These are phyloP conservation scores for Hypholoma fasciculare DNA, from an alignment of 768 basidiomycete species.

Conservation along the genomic window DNA sequence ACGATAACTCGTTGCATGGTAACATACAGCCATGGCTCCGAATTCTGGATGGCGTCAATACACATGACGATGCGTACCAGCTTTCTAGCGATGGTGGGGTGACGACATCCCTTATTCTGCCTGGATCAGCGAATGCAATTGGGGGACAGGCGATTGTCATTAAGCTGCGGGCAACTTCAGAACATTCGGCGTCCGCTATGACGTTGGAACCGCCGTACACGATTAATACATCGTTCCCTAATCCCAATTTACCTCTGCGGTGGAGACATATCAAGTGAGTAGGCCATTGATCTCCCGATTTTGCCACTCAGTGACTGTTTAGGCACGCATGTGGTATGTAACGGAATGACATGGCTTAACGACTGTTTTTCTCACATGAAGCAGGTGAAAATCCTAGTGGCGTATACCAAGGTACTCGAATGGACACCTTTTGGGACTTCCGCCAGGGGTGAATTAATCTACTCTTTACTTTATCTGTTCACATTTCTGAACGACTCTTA, in stretches of 20 bases:
- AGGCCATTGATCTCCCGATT: not conserved
- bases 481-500: conserved; percentile 14
- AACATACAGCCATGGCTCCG: conserved; percentile 62
- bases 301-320: not conserved
- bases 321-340: conserved; percentile 60
- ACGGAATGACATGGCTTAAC: not conserved
- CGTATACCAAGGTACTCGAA: conserved; percentile 50
- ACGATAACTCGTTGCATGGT: conserved; percentile 55
- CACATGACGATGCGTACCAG: conserved; percentile 71
- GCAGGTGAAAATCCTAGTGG: conserved; percentile 59
- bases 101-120: conserved; percentile 74
- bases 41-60: conserved; percentile 78
- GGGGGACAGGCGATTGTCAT: conserved; percentile 48
- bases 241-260: conserved; percentile 46
- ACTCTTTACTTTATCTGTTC: not conserved
- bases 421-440: conserved; percentile 73
- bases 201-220: conserved; percentile 73
- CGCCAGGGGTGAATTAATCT: conserved; percentile 51
- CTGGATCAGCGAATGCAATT: conserved; percentile 69
- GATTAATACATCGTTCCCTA: conserved; percentile 49
- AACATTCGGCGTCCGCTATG: conserved; percentile 73
- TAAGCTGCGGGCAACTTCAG: conserved; percentile 72
- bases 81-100: conserved; percentile 79
- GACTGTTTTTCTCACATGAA: not conserved
- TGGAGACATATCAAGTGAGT: conserved; percentile 80